These are phyloP conservation scores for Arabidopsis suecica DNA, from an alignment of 345 rosid genomes.

Conservation along the genomic window DNA sequence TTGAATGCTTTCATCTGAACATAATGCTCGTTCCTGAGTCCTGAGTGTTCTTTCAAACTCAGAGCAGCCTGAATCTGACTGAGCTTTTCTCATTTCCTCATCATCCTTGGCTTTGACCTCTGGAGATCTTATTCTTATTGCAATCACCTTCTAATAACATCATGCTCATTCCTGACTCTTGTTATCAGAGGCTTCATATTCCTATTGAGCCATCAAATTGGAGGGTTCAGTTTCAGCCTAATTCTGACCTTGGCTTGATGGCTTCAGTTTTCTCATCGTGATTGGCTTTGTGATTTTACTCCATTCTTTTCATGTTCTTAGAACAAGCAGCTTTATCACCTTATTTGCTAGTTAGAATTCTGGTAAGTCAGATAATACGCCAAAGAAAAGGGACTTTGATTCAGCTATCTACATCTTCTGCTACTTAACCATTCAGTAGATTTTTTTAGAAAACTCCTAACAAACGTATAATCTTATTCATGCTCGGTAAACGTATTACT, in stretches of 20 bases:
- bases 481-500: constrained; percentile 44
- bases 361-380: constrained; percentile 10
- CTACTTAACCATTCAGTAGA: constrained; percentile 10
- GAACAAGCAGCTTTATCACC: constrained; percentile 50
- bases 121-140: too few species aligned
- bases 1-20: constrained; percentile 69
- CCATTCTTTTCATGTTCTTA: constrained; percentile 40
- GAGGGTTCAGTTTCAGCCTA: constrained; percentile 59
- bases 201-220: constrained; percentile 3
- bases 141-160: too few species aligned
- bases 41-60: not conserved
- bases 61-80: not conserved
- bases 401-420: constrained; percentile 14
- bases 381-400: not conserved
- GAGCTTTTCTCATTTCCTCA: not conserved
- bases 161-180: too few species aligned
- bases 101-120: not conserved
- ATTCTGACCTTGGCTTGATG: constrained; percentile 63
- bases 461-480: constrained; percentile 46
- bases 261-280: constrained; percentile 67
- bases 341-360: constrained; percentile 4
- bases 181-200: constrained; percentile 36
- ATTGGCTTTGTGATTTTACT: constrained; percentile 57
- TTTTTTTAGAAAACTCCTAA: not conserved
- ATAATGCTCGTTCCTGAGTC: constrained; percentile 73